Conservation (phyloP, 2,329 filamentous ascomycete species). For the Ilyonectria destructans region DNA sequence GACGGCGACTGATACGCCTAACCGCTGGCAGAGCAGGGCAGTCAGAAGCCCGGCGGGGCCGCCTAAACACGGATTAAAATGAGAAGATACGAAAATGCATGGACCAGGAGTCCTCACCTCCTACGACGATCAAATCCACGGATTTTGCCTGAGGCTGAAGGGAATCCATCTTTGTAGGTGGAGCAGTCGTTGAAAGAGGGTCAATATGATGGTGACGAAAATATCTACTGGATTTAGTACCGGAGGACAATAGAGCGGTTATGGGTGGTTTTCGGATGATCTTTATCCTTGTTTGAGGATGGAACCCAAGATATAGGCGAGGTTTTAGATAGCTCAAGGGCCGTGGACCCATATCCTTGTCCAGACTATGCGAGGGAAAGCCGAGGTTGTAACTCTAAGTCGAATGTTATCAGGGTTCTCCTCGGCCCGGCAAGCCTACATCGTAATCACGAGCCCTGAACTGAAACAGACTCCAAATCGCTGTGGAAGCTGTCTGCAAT, state of each 20-base stretch:
- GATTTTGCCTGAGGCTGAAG: not conserved
- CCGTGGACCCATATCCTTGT: no score
- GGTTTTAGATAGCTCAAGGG: no score
- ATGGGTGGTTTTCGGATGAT: no score
- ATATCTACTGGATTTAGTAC: not conserved
- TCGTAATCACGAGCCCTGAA: no score
- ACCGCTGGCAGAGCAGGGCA: slow-evolving; percentile 59
- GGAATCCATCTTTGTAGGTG: slow-evolving; percentile 2
- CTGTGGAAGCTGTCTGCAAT: no score
- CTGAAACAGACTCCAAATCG: no score
- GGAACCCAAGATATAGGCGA: no score
- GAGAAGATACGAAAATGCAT: slow-evolving; percentile 6
- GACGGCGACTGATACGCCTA: slow-evolving; percentile 60
- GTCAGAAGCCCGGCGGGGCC: slow-evolving; percentile 64
- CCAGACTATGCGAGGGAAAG: no score
- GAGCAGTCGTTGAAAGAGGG: not conserved
- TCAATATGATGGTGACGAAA: not conserved
- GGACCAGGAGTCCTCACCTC: slow-evolving; percentile 45
- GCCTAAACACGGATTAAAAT: slow-evolving; percentile 46
- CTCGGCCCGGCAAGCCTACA: no score
- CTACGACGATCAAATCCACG: slow-evolving; percentile 57
- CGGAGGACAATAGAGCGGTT: not conserved
- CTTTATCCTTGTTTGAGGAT: no score
- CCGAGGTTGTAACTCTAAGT: no score
- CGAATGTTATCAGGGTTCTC: no score